These are phyloP conservation scores for Coemansia sp. DNA, from an alignment of 192 early-diverging fungal species.

Conservation along the genomic window DNA sequence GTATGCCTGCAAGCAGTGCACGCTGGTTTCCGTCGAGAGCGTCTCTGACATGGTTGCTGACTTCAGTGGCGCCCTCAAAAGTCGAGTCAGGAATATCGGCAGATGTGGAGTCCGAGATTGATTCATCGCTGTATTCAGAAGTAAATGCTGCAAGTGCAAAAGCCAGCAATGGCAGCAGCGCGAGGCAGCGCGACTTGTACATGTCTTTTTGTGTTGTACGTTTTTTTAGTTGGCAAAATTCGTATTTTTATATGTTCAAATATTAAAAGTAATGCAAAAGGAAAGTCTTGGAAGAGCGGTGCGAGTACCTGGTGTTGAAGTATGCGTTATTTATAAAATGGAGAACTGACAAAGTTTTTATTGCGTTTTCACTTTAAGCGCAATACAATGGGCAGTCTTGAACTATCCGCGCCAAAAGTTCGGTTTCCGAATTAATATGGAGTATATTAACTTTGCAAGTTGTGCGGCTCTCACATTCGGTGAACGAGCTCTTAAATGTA, in stretches of 20 bases:
- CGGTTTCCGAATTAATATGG: neutral
- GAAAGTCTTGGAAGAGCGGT: neutral
- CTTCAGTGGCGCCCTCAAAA: neutral
- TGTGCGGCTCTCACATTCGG: neutral
- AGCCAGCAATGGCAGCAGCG: conserved; percentile 9
- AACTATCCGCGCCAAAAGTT: neutral
- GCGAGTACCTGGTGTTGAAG: neutral
- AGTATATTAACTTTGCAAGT: neutral
- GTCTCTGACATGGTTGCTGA: neutral
- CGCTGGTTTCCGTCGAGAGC: conserved; percentile 2
- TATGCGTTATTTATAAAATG: neutral
- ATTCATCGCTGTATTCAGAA: neutral
- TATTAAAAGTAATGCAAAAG: neutral
- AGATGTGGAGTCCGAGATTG: neutral
- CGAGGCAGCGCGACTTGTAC: conserved; percentile 7
- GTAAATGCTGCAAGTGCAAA: neutral
- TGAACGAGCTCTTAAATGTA: neutral
- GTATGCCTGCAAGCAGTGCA: neutral
- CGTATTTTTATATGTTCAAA: neutral
- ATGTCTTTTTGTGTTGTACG: neutral
- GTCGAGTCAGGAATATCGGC: neutral
- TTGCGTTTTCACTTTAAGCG: neutral
- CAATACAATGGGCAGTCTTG: neutral
- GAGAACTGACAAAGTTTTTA: neutral
- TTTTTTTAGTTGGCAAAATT: neutral